A percentile compares a stretch with the other conserved stretches of the same genome.
Evolutionary conservation across 169 alveolate species (phyloP).

Genomic region (Babesia ovata): DNA sequence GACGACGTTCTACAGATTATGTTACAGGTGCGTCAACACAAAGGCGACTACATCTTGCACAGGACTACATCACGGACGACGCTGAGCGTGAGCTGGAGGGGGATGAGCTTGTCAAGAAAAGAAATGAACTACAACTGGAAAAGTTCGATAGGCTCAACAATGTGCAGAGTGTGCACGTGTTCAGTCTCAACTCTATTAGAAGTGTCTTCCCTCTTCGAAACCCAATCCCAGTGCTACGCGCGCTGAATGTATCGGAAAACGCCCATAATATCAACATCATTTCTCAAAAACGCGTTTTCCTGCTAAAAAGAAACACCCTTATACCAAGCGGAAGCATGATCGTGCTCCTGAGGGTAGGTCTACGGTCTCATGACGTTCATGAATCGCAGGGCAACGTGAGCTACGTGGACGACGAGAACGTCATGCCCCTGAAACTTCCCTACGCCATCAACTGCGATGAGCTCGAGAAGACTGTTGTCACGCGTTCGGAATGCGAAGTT

Average conservation of each 20-base stretch:
- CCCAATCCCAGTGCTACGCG: conserved; percentile 25
- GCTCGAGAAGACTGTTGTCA: conserved; percentile 18
- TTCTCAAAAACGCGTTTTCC: conserved; percentile 6
- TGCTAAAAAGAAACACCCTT: conserved; percentile 28
- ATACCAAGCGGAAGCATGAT: conserved; percentile 43
- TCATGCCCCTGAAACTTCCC: conserved; percentile 21
- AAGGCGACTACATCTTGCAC: background rate
- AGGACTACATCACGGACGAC: conserved; percentile 13
- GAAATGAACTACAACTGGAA: conserved; percentile 1
- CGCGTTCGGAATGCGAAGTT: conserved; percentile 61
- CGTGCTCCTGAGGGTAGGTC: conserved; percentile 45
- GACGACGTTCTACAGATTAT: conserved; percentile 57
- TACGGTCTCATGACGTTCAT: background rate
- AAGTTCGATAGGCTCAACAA: conserved; percentile 1
- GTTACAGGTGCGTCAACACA: conserved; percentile 25
- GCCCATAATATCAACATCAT: conserved; percentile 38
- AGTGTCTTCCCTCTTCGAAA: conserved; percentile 48
- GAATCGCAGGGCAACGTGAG: conserved; percentile 15
- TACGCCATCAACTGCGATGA: conserved; percentile 3
- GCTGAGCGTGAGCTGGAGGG: background rate
- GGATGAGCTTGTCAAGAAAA: background rate
- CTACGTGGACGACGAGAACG: conserved; percentile 21
- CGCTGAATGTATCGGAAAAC: conserved; percentile 15
- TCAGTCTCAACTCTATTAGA: conserved; percentile 44
- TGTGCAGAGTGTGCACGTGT: background rate